A percentile compares a stretch with the other conserved stretches of the same genome.
These are phyloP conservation scores for Schizosaccharomyces lindneri DNA, from an alignment of 805 yeast genomes.

Conservation along the genomic window DNA sequence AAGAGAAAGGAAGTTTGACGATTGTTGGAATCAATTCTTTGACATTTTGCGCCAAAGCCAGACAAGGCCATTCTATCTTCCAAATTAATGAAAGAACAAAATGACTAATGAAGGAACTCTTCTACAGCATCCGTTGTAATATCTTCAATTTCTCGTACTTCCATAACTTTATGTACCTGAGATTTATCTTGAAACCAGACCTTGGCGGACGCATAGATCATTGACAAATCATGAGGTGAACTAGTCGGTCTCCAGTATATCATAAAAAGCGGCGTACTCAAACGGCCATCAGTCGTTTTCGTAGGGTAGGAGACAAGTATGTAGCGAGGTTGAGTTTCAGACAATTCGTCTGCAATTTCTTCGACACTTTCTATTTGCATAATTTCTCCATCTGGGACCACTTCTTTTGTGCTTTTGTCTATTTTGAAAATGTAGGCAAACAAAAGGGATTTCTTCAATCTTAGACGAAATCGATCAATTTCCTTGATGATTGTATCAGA, in stretches of 20 bases:
- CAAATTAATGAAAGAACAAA: not conserved
- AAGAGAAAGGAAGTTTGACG: no score
- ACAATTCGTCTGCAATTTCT: constrained; percentile 49
- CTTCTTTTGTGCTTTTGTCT: not conserved
- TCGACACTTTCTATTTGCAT: constrained; percentile 18
- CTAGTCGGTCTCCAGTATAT: constrained; percentile 79
- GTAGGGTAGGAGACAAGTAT: constrained; percentile 56
- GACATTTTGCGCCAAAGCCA: no score
- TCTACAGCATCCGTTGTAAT: not conserved
- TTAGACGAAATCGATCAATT: not conserved
- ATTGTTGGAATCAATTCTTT: no score
- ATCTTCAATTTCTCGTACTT: not conserved
- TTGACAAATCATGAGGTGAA: constrained; percentile 53
- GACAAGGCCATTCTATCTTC: no score
- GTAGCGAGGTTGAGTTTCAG: constrained; percentile 60
- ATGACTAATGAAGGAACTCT: not conserved
- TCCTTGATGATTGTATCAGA: not conserved
- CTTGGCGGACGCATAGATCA: constrained; percentile 75
- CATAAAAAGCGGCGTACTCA: constrained; percentile 47
- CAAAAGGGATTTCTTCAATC: not conserved
- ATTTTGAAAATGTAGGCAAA: not conserved
- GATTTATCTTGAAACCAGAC: constrained; percentile 1
- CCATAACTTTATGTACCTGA: not conserved
- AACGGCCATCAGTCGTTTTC: constrained; percentile 43
- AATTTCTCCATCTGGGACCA: not conserved